A percentile compares a stretch with the other conserved stretches of the same genome.
phyloP scores from a whole-genome alignment of 1,139 yeast species.

The Kurtzmaniella natalensis region DNA sequence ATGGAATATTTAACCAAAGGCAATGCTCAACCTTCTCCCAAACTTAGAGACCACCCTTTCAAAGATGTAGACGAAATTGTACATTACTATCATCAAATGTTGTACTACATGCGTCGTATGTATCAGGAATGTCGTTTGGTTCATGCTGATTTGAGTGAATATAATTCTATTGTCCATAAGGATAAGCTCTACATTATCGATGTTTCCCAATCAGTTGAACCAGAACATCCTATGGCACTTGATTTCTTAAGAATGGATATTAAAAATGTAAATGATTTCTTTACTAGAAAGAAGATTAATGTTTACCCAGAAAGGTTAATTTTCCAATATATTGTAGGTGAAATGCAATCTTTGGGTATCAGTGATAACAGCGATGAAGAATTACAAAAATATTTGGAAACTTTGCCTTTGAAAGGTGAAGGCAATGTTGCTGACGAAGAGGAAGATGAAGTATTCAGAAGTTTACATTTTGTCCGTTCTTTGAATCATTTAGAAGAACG shows the following conservation, averaged over 20 bases:
- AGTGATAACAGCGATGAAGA: conserved; percentile 39
- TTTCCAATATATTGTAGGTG: conserved; percentile 64
- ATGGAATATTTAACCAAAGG: conserved; percentile 89
- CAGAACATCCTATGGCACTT: conserved; percentile 95
- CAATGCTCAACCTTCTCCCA: conserved; percentile 82
- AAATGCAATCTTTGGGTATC: conserved; percentile 33
- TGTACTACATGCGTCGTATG: conserved; percentile 80
- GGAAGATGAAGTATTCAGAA: conserved; percentile 82
- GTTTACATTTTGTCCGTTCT: conserved; percentile 77
- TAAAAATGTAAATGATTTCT: conserved; percentile 88
- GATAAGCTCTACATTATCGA: conserved; percentile 82
- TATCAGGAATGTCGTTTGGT: conserved; percentile 86
- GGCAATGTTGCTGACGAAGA: conserved; percentile 49
- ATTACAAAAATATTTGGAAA: conserved; percentile 33
- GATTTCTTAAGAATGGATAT: conserved; percentile 97
- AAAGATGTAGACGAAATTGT: conserved; percentile 60
- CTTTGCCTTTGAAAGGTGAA: conserved; percentile 50
- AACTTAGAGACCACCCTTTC: conserved; percentile 75
- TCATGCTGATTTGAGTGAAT: conserved; percentile 96
- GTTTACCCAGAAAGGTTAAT: conserved; percentile 79
- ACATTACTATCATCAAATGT: conserved; percentile 68
- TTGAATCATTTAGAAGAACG: conserved; percentile 77
- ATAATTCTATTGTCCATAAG: conserved; percentile 85
- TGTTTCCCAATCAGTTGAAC: conserved; percentile 97
- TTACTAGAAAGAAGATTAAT: conserved; percentile 62